A percentile compares a stretch with the other conserved stretches of the same genome.
Conservation (phyloP, 805 yeast species). For the Candida khao-thaluensis region DNA sequence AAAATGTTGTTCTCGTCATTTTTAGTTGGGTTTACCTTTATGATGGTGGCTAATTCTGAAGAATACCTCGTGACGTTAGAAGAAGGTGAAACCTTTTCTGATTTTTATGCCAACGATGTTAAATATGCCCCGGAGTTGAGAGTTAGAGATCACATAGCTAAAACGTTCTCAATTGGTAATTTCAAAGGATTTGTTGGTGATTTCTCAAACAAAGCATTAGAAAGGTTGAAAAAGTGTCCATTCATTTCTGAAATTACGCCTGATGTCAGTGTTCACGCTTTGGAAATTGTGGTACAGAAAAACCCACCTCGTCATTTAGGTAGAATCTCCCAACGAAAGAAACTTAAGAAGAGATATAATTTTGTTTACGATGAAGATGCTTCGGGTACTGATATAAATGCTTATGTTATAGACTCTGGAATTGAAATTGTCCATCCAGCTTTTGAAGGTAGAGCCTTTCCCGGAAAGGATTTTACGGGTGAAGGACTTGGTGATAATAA, state of each 20-base stretch:
- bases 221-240: constrained; percentile 54
- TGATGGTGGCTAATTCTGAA: not conserved
- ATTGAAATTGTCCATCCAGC: constrained; percentile 58
- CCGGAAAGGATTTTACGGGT: constrained; percentile 61
- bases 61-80: constrained; percentile 53
- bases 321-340: constrained; percentile 53
- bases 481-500: constrained; percentile 54
- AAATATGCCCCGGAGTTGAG: constrained; percentile 37
- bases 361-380: constrained; percentile 49
- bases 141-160: constrained; percentile 46
- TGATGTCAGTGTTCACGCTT: constrained; percentile 60
- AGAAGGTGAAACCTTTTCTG: constrained; percentile 47
- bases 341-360: constrained; percentile 23
- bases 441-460: constrained; percentile 58
- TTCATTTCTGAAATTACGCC: constrained; percentile 67
- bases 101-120: constrained; percentile 46
- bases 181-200: constrained; percentile 71
- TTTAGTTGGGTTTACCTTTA: not conserved
- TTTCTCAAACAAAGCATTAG: constrained; percentile 48
- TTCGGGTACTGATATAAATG: constrained; percentile 62
- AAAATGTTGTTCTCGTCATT: no score
- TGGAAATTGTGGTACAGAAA: constrained; percentile 42
- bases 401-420: constrained; percentile 86
- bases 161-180: constrained; percentile 62
- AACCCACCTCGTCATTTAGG: constrained; percentile 67